Evolutionary conservation across 2,329 filamentous ascomycete species (phyloP).

Genomic region (Fusarium denticulatum): DNA sequence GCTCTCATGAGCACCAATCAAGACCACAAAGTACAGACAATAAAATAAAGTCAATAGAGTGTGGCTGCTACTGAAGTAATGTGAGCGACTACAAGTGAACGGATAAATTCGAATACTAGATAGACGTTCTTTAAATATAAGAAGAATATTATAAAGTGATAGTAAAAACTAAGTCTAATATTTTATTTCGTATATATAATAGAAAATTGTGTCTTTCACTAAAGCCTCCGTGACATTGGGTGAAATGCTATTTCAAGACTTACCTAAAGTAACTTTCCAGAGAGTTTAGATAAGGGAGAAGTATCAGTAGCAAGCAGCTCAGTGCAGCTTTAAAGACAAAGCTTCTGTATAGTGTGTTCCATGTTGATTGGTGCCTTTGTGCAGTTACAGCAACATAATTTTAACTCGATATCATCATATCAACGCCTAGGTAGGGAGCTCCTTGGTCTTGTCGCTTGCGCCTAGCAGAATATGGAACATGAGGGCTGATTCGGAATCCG

Average conservation of each 20-base stretch:
- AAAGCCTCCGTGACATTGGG: neutral
- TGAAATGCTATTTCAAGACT: neutral
- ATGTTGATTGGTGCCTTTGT: neutral
- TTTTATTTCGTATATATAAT: neutral
- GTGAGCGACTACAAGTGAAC: neutral
- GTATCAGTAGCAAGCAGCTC: neutral
- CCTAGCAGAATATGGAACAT: rapidly evolving
- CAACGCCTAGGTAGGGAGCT: neutral
- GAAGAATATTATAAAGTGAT: too few relatives aligned
- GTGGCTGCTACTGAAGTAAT: neutral
- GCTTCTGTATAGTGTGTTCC: neutral
- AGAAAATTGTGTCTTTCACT: neutral
- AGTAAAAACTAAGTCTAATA: neutral
- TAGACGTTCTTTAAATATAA: neutral
- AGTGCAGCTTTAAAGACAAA: neutral
- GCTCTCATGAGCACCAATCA: neutral
- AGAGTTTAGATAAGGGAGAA: neutral
- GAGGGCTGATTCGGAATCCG: rapidly evolving
- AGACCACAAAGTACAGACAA: neutral
- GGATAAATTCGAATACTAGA: neutral
- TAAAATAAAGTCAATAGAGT: neutral
- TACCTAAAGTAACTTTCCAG: neutral
- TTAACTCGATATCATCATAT: neutral
- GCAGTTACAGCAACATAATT: neutral
- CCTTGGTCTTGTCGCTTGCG: neutral